A percentile compares a stretch with the other conserved stretches of the same genome.
Conservation (phyloP, 441 rosid genomes). For the Geranium incanum region DNA sequence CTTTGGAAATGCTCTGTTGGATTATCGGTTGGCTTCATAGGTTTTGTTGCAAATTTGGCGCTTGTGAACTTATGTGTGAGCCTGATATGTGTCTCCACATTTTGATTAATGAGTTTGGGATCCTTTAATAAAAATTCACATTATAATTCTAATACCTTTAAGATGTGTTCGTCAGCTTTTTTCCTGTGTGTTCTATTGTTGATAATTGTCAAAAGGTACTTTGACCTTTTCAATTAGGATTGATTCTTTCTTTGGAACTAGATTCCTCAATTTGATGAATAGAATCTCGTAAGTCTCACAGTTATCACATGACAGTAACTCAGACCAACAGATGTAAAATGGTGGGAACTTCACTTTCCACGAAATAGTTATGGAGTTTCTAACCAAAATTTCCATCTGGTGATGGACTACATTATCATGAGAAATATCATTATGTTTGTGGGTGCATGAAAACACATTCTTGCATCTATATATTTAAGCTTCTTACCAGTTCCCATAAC, state of each 20-base stretch:
- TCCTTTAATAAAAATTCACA: not conserved
- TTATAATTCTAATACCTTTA: not conserved
- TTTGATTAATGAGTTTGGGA: not conserved
- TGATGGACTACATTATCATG: not conserved
- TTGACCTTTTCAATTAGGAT: not conserved
- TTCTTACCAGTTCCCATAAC: not conserved
- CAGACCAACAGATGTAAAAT: not conserved
- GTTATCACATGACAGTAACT: not conserved
- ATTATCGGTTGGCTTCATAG: not conserved
- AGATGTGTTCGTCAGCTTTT: not conserved
- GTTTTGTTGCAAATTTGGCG: not conserved
- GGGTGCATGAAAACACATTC: not conserved
- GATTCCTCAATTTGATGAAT: not conserved
- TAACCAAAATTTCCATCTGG: not conserved
- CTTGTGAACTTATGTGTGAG: not conserved
- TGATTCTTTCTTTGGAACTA: conserved; percentile 2
- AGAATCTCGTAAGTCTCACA: not conserved
- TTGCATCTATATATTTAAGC: not conserved
- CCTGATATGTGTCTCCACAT: not conserved
- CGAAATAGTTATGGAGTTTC: not conserved
- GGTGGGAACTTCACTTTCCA: not conserved
- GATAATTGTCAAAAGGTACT: not conserved
- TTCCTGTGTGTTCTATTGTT: not conserved
- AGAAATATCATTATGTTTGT: not conserved
- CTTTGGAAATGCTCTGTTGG: not conserved